Evolutionary conservation across 345 rosid species (phyloP).

Genomic region (Brassica incana): DNA sequence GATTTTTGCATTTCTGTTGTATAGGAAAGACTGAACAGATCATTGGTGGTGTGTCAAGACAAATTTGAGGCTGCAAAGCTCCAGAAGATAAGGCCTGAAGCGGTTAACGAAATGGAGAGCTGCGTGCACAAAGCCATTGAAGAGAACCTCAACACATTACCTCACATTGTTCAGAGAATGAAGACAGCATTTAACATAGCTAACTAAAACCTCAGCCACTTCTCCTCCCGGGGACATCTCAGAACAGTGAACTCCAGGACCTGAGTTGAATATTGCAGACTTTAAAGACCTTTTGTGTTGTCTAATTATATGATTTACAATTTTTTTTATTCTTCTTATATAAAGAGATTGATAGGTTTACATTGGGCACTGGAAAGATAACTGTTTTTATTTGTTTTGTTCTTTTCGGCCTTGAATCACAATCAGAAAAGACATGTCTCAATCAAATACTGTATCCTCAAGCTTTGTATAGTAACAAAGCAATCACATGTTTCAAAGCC

Average conservation of each 20-base stretch:
- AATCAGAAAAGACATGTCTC: not conserved
- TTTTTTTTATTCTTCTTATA: not conserved
- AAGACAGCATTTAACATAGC: constrained; percentile 52
- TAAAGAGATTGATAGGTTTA: not conserved
- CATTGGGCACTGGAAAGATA: not conserved
- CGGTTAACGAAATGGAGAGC: constrained; percentile 33
- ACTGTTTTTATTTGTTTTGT: not conserved
- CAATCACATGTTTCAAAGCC: not conserved
- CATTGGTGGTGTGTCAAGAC: constrained; percentile 91
- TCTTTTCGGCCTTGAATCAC: not conserved
- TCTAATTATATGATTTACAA: not conserved
- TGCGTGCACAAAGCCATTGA: constrained; percentile 75
- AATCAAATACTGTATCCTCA: not conserved
- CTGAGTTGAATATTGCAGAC: not conserved
- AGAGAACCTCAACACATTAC: constrained; percentile 64
- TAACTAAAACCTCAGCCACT: constrained; percentile 21
- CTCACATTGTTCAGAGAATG: constrained; percentile 67
- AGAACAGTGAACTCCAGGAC: not conserved
- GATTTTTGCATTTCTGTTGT: not conserved
- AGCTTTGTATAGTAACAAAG: not conserved
- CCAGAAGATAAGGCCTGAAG: constrained; percentile 52
- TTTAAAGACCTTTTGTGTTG: not conserved
- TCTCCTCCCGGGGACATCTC: not conserved
- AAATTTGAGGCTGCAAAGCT: constrained; percentile 75
- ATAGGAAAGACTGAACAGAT: constrained; percentile 80